Evolutionary conservation across 2,329 filamentous ascomycete species (phyloP).

Genomic region (Colletotrichum cereale): DNA sequence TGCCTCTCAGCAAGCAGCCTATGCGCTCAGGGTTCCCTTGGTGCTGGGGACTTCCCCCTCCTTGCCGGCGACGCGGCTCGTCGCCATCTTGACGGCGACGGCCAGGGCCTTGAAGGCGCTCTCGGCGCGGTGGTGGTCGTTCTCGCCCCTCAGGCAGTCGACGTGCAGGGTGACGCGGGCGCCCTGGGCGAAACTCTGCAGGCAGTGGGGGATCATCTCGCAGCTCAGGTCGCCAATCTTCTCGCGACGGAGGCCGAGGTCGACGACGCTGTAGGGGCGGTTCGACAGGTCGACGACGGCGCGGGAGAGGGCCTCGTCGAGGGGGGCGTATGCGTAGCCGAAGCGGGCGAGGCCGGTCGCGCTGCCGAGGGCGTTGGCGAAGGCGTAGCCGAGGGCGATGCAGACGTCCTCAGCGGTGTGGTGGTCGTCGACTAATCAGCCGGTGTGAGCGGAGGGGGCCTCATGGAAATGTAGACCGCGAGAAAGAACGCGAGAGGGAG

Average conservation of each 20-base stretch:
- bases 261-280: conserved; percentile 85
- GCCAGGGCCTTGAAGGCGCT: conserved; percentile 97
- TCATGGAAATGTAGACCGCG: not conserved
- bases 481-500: conserved; percentile 8
- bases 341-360: conserved; percentile 89
- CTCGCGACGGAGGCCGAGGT: conserved; percentile 88
- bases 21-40: conserved; percentile 84
- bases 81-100: conserved; percentile 84
- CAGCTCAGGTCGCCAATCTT: conserved; percentile 93
- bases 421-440: conserved; percentile 87
- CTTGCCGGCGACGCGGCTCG: conserved; percentile 78
- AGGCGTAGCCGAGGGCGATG: conserved; percentile 88
- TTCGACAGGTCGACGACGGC: conserved; percentile 96
- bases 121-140: conserved; percentile 97
- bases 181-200: conserved; percentile 93
- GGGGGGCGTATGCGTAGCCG: conserved; percentile 90
- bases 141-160: conserved; percentile 88
- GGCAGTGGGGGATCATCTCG: conserved; percentile 97
- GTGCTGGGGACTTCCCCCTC: conserved; percentile 96
- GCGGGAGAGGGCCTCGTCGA: conserved; percentile 94
- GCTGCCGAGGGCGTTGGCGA: conserved; percentile 82
- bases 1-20: not conserved
- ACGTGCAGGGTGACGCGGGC: conserved; percentile 95
- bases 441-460: conserved; percentile 10
- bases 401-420: conserved; percentile 97